These are phyloP conservation scores for Wickerhamomyces sydowiorum DNA, from an alignment of 805 yeast genomes.

Conservation along the genomic window DNA sequence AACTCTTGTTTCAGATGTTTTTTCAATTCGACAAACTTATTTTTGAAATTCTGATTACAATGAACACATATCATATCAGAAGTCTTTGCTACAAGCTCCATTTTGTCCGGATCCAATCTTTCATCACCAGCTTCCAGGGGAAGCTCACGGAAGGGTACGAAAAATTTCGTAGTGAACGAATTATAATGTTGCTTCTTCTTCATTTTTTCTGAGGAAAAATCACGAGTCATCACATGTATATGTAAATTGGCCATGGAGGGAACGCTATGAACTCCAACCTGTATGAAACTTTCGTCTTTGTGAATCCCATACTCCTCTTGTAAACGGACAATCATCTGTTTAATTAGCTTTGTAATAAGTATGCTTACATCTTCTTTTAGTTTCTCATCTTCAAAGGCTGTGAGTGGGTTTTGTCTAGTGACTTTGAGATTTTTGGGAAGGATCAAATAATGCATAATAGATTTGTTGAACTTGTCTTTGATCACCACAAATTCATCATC, in stretches of 20 bases:
- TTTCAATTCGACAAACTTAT: conserved; percentile 38
- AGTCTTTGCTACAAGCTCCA: conserved; percentile 29
- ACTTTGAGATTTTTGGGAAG: conserved; percentile 43
- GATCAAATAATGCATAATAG: conserved; percentile 53
- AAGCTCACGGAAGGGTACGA: conserved; percentile 47
- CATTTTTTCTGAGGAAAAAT: conserved; percentile 46
- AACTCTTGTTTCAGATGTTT: conserved; percentile 35
- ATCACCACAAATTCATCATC: conserved; percentile 54
- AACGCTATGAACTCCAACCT: conserved; percentile 60
- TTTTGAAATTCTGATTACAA: conserved; percentile 35
- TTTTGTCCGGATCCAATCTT: conserved; percentile 33
- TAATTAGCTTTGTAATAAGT: conserved; percentile 6
- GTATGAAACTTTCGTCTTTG: conserved; percentile 26
- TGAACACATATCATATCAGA: conserved; percentile 35
- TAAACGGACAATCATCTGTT: conserved; percentile 14
- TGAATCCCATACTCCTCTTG: conserved; percentile 11
- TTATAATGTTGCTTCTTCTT: conserved; percentile 65
- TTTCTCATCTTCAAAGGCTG: conserved; percentile 22
- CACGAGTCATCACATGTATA: conserved; percentile 65
- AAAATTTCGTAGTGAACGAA: conserved; percentile 63
- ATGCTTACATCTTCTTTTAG: conserved; percentile 20
- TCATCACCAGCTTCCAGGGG: conserved; percentile 38
- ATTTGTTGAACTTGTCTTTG: conserved; percentile 58
- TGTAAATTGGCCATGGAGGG: conserved; percentile 72
- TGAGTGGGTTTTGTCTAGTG: conserved; percentile 43